A percentile compares a stretch with the other conserved stretches of the same genome.
Conservation (phyloP, 2,329 filamentous ascomycete species). For the Exophiala sp. region DNA sequence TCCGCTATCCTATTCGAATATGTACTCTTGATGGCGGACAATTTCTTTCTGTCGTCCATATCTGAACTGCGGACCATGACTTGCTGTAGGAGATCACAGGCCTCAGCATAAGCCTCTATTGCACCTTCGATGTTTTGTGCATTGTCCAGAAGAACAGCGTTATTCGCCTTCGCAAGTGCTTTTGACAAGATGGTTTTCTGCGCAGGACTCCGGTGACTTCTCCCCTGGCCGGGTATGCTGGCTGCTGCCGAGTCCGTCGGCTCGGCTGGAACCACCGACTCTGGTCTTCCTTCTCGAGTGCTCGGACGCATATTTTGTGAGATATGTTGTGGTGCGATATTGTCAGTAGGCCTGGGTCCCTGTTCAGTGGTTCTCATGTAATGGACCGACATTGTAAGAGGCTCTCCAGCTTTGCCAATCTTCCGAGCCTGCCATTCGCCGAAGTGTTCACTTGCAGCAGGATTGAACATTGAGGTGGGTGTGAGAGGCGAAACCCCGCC, state of each 20-base stretch:
- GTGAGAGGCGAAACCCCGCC: constrained; percentile 16
- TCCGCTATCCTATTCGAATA: constrained; percentile 90
- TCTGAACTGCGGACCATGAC: constrained; percentile 81
- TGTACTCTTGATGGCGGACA: constrained; percentile 87
- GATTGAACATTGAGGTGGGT: constrained; percentile 26
- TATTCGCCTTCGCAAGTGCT: constrained; percentile 91
- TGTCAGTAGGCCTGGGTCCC: constrained; percentile 3
- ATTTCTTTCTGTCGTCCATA: constrained; percentile 81
- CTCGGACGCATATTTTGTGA: constrained; percentile 8
- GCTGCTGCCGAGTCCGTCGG: neutral
- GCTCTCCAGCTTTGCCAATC: constrained; percentile 20
- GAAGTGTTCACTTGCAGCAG: constrained; percentile 22
- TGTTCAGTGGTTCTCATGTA: constrained; percentile 18
- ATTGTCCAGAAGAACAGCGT: constrained; percentile 92
- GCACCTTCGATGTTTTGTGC: constrained; percentile 91
- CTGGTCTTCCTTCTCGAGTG: constrained; percentile 10
- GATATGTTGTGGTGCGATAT: constrained; percentile 12
- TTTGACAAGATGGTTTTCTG: constrained; percentile 97
- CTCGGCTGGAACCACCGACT: constrained; percentile 3
- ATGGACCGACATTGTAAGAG: constrained; percentile 24
- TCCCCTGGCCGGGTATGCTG: constrained; percentile 27
- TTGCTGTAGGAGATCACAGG: constrained; percentile 80
- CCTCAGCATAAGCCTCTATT: constrained; percentile 84
- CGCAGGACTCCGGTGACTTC: constrained; percentile 53
- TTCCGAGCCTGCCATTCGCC: constrained; percentile 25